Conservation (phyloP, 2,329 filamentous ascomycete species). For the Fusarium sp. region DNA sequence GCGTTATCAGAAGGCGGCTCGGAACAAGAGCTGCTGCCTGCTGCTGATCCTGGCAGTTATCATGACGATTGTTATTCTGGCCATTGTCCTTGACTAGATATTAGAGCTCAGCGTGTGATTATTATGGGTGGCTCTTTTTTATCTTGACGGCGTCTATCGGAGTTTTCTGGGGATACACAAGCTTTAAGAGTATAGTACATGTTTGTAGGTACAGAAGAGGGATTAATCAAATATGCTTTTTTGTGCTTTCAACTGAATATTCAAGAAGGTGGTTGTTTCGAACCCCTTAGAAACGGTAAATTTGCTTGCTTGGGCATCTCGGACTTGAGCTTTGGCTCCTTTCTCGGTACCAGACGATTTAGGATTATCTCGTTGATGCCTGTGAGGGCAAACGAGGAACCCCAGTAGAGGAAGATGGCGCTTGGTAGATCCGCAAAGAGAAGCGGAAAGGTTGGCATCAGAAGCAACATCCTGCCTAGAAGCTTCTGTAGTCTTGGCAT, state of each 20-base stretch:
- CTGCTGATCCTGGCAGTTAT: constrained; percentile 89
- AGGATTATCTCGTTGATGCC: constrained; percentile 48
- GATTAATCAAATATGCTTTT: constrained; percentile 27
- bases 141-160: constrained; percentile 39
- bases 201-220: constrained; percentile 35
- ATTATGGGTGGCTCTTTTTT: constrained; percentile 28
- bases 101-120: constrained; percentile 24
- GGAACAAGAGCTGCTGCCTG: constrained; percentile 93
- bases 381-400: constrained; percentile 48
- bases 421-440: constrained; percentile 50
- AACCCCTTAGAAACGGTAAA: constrained; percentile 38
- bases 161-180: constrained; percentile 40
- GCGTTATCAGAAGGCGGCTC: constrained; percentile 91
- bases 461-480: constrained; percentile 45
- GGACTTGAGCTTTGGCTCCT: constrained; percentile 25
- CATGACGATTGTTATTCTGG: constrained; percentile 85
- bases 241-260: neutral
- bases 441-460: constrained; percentile 48
- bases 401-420: constrained; percentile 54
- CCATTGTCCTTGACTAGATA: constrained; percentile 75
- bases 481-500: constrained; percentile 39
- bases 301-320: constrained; percentile 13
- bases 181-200: constrained; percentile 34
- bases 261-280: constrained; percentile 1
- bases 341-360: constrained; percentile 33